Percentiles rank a stretch among this genome's conserved stretches.
Evolutionary conservation across 2,329 filamentous ascomycete genomes (phyloP).

Genomic region (Arthroderma uncinatum): DNA sequence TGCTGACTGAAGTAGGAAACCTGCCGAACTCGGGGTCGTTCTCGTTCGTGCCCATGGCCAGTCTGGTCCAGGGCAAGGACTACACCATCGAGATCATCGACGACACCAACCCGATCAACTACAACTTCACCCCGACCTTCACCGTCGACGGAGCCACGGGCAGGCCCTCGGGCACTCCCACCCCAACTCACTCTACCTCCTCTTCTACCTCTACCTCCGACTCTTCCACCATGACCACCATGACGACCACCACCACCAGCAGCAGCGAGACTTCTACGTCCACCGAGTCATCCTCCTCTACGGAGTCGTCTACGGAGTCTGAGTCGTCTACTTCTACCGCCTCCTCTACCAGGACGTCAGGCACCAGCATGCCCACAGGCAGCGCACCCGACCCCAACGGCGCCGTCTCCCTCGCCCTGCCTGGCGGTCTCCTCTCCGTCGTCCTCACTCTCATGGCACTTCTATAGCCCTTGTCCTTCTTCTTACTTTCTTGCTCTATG

Average conservation of each 20-base stretch:
- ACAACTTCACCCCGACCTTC: conserved; percentile 46
- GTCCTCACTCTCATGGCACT: conserved; percentile 14
- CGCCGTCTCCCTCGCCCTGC: conserved; percentile 11
- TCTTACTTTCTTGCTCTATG: not conserved
- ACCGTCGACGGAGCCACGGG: conserved; percentile 37
- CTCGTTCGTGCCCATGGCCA: conserved; percentile 37
- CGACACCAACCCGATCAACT: conserved; percentile 33
- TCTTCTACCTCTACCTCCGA: conserved; percentile 3
- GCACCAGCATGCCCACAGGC: conserved; percentile 3
- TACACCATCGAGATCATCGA: conserved; percentile 46
- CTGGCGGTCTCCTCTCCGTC: conserved; percentile 11
- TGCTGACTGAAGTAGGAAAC: conserved; percentile 25
- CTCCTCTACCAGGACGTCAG: not conserved
- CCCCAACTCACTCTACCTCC: conserved; percentile 18
- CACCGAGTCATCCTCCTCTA: no score
- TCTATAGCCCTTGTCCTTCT: conserved; percentile 7
- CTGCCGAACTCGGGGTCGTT: conserved; percentile 41
- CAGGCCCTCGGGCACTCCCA: conserved; percentile 19
- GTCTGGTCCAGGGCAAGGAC: conserved; percentile 34
- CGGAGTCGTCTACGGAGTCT: no score
- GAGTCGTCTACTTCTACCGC: not conserved
- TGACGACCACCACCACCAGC: conserved; percentile 12
- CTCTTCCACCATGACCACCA: conserved; percentile 16
- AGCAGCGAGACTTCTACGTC: no score
- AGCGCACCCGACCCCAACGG: conserved; percentile 13